Conservation (phyloP, 495 filamentous ascomycete species). For the Hypoxylon rickii region DNA sequence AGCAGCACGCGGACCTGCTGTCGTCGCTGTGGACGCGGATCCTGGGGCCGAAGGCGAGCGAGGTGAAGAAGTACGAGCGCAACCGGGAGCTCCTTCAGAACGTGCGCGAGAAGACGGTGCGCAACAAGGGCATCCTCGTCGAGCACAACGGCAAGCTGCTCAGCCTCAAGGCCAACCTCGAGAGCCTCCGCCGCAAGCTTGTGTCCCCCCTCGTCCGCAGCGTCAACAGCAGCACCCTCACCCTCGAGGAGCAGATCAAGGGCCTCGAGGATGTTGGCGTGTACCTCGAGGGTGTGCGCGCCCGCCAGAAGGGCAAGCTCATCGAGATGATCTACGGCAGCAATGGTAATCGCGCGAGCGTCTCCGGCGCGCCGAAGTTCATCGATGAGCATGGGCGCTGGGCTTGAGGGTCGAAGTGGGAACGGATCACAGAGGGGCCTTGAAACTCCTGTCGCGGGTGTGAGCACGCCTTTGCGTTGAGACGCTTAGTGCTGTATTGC, state of each 20-base stretch:
- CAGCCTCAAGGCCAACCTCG: constrained; percentile 78
- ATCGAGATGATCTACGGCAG: constrained; percentile 79
- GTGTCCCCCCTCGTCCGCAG: constrained; percentile 78
- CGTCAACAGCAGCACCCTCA: constrained; percentile 66
- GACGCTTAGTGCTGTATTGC: no score
- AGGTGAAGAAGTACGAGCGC: constrained; percentile 84
- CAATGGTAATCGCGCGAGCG: constrained; percentile 38
- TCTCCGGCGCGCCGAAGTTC: constrained; percentile 9
- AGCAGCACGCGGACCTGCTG: constrained; percentile 76
- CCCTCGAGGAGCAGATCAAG: constrained; percentile 80
- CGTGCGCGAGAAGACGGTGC: constrained; percentile 78
- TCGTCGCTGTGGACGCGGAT: constrained; percentile 83
- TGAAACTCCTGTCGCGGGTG: not conserved
- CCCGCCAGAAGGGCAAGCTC: constrained; percentile 79
- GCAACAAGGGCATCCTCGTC: constrained; percentile 81
- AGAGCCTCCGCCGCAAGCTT: constrained; percentile 73
- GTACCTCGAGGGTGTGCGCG: constrained; percentile 71
- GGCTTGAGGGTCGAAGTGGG: constrained; percentile 11
- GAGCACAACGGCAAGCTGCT: constrained; percentile 81
- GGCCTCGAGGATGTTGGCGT: constrained; percentile 79
- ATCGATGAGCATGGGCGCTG: constrained; percentile 21
- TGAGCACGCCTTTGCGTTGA: not conserved
- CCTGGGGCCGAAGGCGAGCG: constrained; percentile 69
- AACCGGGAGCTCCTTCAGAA: constrained; percentile 76
- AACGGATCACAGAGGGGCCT: no score